Evolutionary conservation across 495 filamentous ascomycete genomes (phyloP).

Genomic region (Haplographium delicatum): DNA sequence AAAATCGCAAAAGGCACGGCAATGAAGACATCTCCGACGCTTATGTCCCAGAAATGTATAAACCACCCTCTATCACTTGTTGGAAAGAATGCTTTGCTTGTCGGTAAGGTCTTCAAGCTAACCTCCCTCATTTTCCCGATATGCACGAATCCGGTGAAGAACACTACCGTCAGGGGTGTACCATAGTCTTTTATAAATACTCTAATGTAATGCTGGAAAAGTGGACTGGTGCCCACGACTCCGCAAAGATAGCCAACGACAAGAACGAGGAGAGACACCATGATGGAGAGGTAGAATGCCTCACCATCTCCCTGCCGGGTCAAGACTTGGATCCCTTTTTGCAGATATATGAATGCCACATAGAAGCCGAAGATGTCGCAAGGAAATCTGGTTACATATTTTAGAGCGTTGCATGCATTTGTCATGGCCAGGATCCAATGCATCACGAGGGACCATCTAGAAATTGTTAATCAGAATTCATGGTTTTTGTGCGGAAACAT

Average conservation of each 20-base stretch:
- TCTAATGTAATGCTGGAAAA: slow-evolving; percentile 67
- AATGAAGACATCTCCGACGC: slow-evolving; percentile 69
- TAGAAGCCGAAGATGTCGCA: slow-evolving; percentile 89
- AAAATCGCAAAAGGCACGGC: slow-evolving; percentile 85
- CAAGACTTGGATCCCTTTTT: slow-evolving; percentile 78
- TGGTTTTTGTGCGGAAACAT: slow-evolving; percentile 22
- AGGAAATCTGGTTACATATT: slow-evolving; percentile 78
- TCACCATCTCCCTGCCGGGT: slow-evolving; percentile 53
- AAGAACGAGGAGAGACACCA: slow-evolving; percentile 67
- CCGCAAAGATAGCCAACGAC: slow-evolving; percentile 66
- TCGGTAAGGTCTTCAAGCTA: slow-evolving; percentile 60
- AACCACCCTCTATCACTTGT: slow-evolving; percentile 77
- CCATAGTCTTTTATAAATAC: slow-evolving; percentile 83
- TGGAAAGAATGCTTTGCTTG: slow-evolving; percentile 74
- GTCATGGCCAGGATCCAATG: slow-evolving; percentile 75
- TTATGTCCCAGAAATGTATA: slow-evolving; percentile 81
- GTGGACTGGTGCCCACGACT: slow-evolving; percentile 58
- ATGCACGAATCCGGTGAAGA: slow-evolving; percentile 85
- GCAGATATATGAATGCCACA: slow-evolving; percentile 80
- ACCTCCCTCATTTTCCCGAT: slow-evolving; percentile 71
- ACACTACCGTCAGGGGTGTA: slow-evolving; percentile 74
- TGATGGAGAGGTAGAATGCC: slow-evolving; percentile 69
- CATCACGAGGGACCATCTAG: slow-evolving; percentile 67
- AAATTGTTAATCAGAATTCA: slow-evolving; percentile 27
- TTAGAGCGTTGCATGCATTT: slow-evolving; percentile 74